Evolutionary conservation across 2,329 filamentous ascomycete species (phyloP), one percentile per base, ranked within the genome.

Genomic region (Aureobasidium sp.): DNA sequence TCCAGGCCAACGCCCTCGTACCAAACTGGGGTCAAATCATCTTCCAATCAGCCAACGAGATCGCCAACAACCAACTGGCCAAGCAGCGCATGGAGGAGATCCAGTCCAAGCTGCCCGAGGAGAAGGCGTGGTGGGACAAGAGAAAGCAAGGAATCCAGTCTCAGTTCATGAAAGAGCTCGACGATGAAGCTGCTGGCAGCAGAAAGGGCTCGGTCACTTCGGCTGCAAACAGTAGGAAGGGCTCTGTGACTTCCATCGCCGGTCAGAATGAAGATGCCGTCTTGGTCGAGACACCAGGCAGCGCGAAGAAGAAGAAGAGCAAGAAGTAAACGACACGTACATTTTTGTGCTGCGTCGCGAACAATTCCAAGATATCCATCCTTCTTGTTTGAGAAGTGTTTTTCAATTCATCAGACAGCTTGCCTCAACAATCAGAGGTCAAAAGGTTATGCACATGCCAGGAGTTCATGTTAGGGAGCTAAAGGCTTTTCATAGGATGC

Each of bases 11-110:
- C 73, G 91, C 89, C 22, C 88, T 97, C 66, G 82, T 85, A 1
- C 87, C 90, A 53, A 87, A 88, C 74, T 99, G 94, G 94, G 94
- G 94, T 64, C 87, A 94, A 72, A 85, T 84, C 62, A 97, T 99
- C 74, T 99, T 99, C 83, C 94, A 99, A 76, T 92, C 90, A 49
- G 94, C 94, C 61, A 96, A 96, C 76, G 94, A 99, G 76, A 97
- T 99, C 76, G 86, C 89, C 63, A 88, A 91, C 71, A 97, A 97
- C 77, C 83, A 84, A 45, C 77, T 86, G 50, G 82, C 96, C 70
- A 89, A 91, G 67, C 81, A 87, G 66, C 84, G 87, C 54, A 81
- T 96, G 22, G 83, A 86, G 50, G 88, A 91, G 65, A 85, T 96
- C 63, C 86, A 92, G 69, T 77, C 80, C 31, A 87, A 90, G 70